Evolutionary conservation across 169 alveolate genomes (phyloP), one percentile per base, ranked within the genome.

Genomic region (Plasmodium ovale): DNA sequence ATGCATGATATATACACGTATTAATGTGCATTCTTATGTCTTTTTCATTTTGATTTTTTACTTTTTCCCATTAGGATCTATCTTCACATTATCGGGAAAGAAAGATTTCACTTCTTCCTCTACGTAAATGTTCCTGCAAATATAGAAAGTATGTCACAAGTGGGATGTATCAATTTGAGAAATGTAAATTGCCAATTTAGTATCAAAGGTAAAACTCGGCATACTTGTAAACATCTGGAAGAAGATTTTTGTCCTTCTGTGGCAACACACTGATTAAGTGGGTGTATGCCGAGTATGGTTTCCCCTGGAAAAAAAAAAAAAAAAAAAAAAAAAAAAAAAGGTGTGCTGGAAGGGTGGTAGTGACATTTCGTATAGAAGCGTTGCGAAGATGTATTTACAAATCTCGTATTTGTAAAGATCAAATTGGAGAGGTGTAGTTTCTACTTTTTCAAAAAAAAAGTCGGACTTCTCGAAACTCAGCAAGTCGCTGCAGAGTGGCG

Each of bases 1-100:
- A 19, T 54, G 3, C 14, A 3, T 12, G 29, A 10, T 0, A 53
- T 53, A 10, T 2, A 39, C 3, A 19, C 37, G 16, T 19, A 16
- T 19, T 6, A 3, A 64, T 31, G 35, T 64, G 35, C 35, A n/a
- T n/a, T n/a, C n/a, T n/a, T n/a, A n/a, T n/a, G n/a, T n/a, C n/a
- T n/a, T n/a, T n/a, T 27, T 37, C 2, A 12, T 53, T 67, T 14
- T 35, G 12, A 25, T 14, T 37, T 21, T 10, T 51, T 77, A 77
- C 88, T 77, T 77, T 53, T 82, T 82, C 67, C 90, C 90, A 65
- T 82, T 82, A 1, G 90, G 90, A 53, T 82, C 90, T 14, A 82
- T 82, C 67, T 71, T 69, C 31, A 82, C 90, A 27, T 67, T 82
- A 21, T 82, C 90, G 0, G 90, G 90, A 58, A 82, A 82, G 51